phyloP scores from a whole-genome alignment of 768 basidiomycete species.

The Paxillus rubicundulus region DNA sequence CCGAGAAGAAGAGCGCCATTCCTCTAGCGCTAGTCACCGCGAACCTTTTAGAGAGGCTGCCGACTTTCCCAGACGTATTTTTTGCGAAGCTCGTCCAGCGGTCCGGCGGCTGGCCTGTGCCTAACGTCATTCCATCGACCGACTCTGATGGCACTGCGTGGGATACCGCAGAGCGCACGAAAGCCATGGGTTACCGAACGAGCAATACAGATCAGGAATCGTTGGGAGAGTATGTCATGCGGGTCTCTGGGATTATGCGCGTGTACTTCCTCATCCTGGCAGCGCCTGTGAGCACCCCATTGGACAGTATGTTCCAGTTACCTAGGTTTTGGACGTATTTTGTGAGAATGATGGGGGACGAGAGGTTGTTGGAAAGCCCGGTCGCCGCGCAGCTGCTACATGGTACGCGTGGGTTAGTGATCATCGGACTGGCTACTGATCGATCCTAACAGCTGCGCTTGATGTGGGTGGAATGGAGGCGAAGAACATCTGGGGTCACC shows the following conservation, averaged over 20 bases:
- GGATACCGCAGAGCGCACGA: conserved; percentile 39
- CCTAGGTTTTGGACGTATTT: conserved; percentile 74
- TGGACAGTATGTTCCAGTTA: conserved; percentile 49
- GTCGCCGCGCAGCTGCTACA: conserved; percentile 68
- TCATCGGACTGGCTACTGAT: conserved; percentile 8
- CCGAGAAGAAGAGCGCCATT: conserved; percentile 78
- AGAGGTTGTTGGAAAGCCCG: conserved; percentile 49
- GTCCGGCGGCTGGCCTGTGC: conserved; percentile 86
- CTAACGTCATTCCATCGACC: conserved; percentile 51
- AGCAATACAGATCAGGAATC: conserved; percentile 49
- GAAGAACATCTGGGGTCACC: conserved; percentile 65
- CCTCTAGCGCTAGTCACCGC: conserved; percentile 76
- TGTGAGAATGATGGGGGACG: conserved; percentile 55
- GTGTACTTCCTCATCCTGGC: conserved; percentile 78
- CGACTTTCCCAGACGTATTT: conserved; percentile 68
- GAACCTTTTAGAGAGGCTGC: conserved; percentile 59
- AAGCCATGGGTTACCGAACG: conserved; percentile 57
- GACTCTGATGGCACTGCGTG: conserved; percentile 52
- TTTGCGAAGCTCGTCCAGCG: conserved; percentile 84
- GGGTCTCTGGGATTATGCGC: conserved; percentile 78
- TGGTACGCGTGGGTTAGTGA: conserved; percentile 37
- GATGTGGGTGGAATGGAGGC: conserved; percentile 69
- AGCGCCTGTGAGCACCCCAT: conserved; percentile 40
- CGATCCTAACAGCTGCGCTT: conserved; percentile 51
- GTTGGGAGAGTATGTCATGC: conserved; percentile 56